Conservation (phyloP, 176 grass and related monocot species). For the Aegilops tauschii region DNA sequence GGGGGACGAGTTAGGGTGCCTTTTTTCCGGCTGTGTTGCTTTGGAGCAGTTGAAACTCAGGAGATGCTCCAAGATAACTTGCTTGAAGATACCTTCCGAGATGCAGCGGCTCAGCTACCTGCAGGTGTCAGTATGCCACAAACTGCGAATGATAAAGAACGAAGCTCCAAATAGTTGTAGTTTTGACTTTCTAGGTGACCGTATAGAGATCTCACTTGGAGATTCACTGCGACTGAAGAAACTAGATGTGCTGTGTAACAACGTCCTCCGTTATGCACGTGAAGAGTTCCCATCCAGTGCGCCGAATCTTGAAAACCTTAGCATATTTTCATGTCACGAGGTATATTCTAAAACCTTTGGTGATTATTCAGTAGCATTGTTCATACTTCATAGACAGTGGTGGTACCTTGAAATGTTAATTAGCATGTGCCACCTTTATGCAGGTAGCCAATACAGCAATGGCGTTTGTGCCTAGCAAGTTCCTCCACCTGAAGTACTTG, state of each 20-base stretch:
- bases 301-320: conserved; percentile 3
- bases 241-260: background rate
- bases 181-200: background rate
- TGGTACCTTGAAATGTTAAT: background rate
- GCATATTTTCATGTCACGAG: background rate
- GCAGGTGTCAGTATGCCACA: background rate
- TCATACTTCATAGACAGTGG: background rate
- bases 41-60: background rate
- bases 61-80: background rate
- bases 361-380: background rate
- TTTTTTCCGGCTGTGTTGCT: background rate
- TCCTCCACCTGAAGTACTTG: background rate
- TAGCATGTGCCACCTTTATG: background rate
- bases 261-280: background rate
- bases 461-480: background rate
- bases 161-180: conserved; percentile 4
- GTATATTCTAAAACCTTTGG: background rate
- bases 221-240: background rate
- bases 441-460: background rate
- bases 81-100: background rate
- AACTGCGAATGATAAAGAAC: background rate
- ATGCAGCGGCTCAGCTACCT: background rate
- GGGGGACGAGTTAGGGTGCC: background rate
- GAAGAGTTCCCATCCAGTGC: background rate
- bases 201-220: background rate